phyloP scores from a whole-genome alignment of 805 yeast species.

The Maudiozyma barnettii region DNA sequence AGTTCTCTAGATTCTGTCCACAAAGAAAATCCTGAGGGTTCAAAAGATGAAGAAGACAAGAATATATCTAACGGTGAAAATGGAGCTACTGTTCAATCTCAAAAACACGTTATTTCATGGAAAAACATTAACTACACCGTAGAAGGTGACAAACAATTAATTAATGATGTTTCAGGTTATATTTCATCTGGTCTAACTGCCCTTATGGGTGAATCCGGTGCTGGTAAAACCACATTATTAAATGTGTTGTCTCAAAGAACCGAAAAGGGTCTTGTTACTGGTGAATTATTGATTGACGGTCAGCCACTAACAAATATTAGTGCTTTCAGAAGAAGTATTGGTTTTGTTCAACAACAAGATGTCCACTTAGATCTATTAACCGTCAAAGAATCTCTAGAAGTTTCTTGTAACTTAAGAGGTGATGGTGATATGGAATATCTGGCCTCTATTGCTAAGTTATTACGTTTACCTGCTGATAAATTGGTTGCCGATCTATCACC shows the following conservation, averaged over 20 bases:
- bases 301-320: slow-evolving; percentile 31
- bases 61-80: not conserved
- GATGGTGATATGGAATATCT: slow-evolving; percentile 23
- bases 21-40: slow-evolving; percentile 5
- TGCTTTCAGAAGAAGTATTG: slow-evolving; percentile 46
- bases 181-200: slow-evolving; percentile 59
- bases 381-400: slow-evolving; percentile 44
- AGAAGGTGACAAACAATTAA: slow-evolving; percentile 23
- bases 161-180: slow-evolving; percentile 49
- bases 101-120: slow-evolving; percentile 51
- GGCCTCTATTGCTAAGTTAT: slow-evolving; percentile 31
- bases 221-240: slow-evolving; percentile 53
- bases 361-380: slow-evolving; percentile 42
- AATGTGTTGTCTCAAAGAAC: slow-evolving; percentile 44
- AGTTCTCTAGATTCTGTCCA: slow-evolving; percentile 7
- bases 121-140: slow-evolving; percentile 49
- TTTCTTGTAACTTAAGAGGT: slow-evolving; percentile 44
- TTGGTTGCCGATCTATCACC: slow-evolving; percentile 47
- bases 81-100: slow-evolving; percentile 9
- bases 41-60: slow-evolving; percentile 2
- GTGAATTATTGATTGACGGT: slow-evolving; percentile 51
- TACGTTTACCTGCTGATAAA: slow-evolving; percentile 34
- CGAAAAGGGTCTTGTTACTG: slow-evolving; percentile 47
- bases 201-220: slow-evolving; percentile 58
- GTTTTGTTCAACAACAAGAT: slow-evolving; percentile 54